A percentile compares a stretch with the other conserved stretches of the same genome.
Evolutionary conservation across 352 stramenopile genomes (phyloP).

Genomic region (Globisporangium orthogonon): DNA sequence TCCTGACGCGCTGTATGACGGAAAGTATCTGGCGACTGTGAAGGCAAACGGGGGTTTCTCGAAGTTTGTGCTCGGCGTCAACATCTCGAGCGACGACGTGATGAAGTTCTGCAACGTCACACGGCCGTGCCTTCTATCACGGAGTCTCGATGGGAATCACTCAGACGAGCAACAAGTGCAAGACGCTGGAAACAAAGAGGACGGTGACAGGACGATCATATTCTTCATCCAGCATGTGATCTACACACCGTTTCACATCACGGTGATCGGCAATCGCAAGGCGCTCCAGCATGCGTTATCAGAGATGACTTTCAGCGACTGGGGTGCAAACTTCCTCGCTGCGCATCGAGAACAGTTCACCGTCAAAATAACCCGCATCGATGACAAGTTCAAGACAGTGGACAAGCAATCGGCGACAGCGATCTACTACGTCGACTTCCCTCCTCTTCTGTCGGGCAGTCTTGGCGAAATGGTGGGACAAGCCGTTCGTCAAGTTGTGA

Average conservation of each 20-base stretch:
- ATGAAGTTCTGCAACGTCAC: slow-evolving; percentile 42
- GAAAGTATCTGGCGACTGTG: slow-evolving; percentile 40
- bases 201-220: slow-evolving; percentile 11
- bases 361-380: slow-evolving; percentile 33
- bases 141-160: slow-evolving; percentile 22
- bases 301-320: slow-evolving; percentile 33
- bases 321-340: slow-evolving; percentile 10
- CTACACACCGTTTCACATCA: slow-evolving; percentile 32
- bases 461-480: slow-evolving; percentile 8
- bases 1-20: slow-evolving; percentile 28
- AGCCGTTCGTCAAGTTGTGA: slow-evolving; percentile 18
- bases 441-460: not conserved
- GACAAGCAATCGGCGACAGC: slow-evolving; percentile 18
- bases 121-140: slow-evolving; percentile 34
- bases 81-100: slow-evolving; percentile 42
- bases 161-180: not conserved
- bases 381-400: slow-evolving; percentile 11
- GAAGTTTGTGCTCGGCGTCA: slow-evolving; percentile 35
- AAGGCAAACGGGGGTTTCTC: slow-evolving; percentile 27
- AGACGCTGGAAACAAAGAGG: not conserved
- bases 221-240: slow-evolving; percentile 21
- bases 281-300: slow-evolving; percentile 27
- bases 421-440: slow-evolving; percentile 17
- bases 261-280: slow-evolving; percentile 32
- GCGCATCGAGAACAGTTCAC: slow-evolving; percentile 28